phyloP scores from a whole-genome alignment of 2,329 filamentous ascomycete genomes.

The Hypoxylon sp. region DNA sequence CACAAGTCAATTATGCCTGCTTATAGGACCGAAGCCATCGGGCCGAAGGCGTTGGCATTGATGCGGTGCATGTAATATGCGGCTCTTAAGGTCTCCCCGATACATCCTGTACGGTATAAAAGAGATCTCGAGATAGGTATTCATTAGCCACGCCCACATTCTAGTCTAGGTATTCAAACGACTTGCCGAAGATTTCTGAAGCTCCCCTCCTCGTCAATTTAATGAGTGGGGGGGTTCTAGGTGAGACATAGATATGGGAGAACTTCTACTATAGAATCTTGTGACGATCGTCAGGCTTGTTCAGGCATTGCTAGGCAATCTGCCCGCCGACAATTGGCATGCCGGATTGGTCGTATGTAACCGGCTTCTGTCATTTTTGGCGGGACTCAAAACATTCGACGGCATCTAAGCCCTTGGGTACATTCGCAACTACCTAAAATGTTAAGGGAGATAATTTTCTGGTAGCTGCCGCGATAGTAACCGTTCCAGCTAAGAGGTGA shows the following conservation, averaged over 20 bases:
- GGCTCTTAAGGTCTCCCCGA: constrained; percentile 22
- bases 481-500: neutral
- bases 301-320: no score
- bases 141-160: constrained; percentile 12
- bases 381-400: neutral
- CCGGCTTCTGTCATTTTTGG: neutral
- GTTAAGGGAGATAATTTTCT: neutral
- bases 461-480: no score
- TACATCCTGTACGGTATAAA: constrained; percentile 16
- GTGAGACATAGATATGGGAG: no score
- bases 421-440: no score
- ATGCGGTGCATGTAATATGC: constrained; percentile 7
- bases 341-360: neutral
- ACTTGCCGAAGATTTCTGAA: constrained; percentile 7
- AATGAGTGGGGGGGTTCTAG: no score
- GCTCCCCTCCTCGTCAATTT: no score
- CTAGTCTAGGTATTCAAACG: constrained; percentile 11
- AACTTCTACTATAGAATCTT: neutral
- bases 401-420: neutral
- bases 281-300: neutral
- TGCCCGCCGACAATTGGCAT: no score
- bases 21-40: constrained; percentile 36
- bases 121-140: constrained; percentile 17
- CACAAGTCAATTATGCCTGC: neutral
- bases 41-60: constrained; percentile 23